Evolutionary conservation across 2,329 filamentous ascomycete species (phyloP).

Genomic region (Fusarium sp.): DNA sequence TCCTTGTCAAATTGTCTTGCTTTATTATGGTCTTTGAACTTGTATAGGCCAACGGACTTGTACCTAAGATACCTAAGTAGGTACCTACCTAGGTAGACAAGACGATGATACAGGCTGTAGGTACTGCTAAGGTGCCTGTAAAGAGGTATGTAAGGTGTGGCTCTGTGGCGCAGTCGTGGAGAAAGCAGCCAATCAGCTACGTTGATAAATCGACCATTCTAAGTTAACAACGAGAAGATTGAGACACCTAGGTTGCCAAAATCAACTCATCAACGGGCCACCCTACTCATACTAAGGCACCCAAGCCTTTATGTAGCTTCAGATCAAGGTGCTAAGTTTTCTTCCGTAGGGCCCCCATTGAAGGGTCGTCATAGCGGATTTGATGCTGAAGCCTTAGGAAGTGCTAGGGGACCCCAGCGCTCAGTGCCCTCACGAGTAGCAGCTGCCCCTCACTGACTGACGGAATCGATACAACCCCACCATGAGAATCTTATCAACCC

Average conservation of each 20-base stretch:
- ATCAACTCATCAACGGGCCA: background rate
- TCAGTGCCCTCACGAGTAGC: background rate
- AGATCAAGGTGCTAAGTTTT: background rate
- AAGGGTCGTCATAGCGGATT: slow-evolving; percentile 9
- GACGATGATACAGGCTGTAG: background rate
- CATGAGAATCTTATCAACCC: slow-evolving; percentile 14
- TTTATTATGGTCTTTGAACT: background rate
- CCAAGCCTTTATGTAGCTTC: background rate
- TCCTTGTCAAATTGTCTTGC: background rate
- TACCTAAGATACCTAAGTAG: too few species aligned
- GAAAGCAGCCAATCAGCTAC: background rate
- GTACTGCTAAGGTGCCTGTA: background rate
- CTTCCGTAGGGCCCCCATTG: background rate
- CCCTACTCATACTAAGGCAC: background rate
- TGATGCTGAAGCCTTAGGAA: background rate
- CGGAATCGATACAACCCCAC: slow-evolving; percentile 22
- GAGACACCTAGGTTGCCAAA: background rate
- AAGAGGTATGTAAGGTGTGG: background rate
- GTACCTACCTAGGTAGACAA: background rate
- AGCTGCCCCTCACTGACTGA: slow-evolving; percentile 23
- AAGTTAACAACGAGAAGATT: background rate
- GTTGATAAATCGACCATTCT: background rate
- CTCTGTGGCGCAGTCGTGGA: background rate
- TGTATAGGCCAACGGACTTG: background rate
- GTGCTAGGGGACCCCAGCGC: slow-evolving; percentile 13